Conservation (phyloP, 257 asterid genomes). For the Lycium ferocissimum region DNA sequence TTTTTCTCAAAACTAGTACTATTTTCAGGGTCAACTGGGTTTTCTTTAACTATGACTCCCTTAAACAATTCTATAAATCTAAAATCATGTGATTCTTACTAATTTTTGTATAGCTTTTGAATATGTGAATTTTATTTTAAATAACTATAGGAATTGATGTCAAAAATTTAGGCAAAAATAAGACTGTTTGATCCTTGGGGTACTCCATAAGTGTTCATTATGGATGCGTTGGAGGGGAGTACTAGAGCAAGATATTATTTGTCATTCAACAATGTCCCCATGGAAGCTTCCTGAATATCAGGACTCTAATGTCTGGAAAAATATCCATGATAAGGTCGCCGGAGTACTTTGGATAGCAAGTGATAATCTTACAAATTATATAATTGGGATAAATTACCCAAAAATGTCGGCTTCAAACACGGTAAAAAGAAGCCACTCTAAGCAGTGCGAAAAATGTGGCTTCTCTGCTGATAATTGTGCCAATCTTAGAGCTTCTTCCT, state of each 20-base stretch:
- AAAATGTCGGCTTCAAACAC: conserved; percentile 98
- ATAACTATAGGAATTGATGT: neutral
- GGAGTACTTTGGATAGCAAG: conserved; percentile 9
- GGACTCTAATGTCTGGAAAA: neutral
- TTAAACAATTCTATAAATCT: neutral
- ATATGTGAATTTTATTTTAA: neutral
- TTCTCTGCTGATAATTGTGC: conserved; percentile 95
- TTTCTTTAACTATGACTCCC: neutral
- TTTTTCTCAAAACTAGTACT: neutral
- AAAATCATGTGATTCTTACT: neutral
- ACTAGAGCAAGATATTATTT: neutral
- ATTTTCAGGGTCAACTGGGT: conserved; percentile 19
- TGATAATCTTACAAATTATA: conserved; percentile 26
- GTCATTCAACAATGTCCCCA: conserved; percentile 6
- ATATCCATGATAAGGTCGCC: conserved; percentile 15
- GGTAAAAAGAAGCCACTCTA: conserved; percentile 99
- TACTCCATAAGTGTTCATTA: conserved; percentile 2
- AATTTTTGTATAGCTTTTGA: neutral
- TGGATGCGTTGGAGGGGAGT: conserved; percentile 12
- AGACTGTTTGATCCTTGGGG: neutral
- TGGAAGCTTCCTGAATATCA: neutral
- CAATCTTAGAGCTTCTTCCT: conserved; percentile 93
- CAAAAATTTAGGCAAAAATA: neutral
- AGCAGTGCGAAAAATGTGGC: conserved; percentile 98
- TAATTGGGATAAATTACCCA: conserved; percentile 52